These are phyloP conservation scores for Penicillium sumatraense DNA, from an alignment of 2,329 filamentous ascomycete species.

Conservation along the genomic window DNA sequence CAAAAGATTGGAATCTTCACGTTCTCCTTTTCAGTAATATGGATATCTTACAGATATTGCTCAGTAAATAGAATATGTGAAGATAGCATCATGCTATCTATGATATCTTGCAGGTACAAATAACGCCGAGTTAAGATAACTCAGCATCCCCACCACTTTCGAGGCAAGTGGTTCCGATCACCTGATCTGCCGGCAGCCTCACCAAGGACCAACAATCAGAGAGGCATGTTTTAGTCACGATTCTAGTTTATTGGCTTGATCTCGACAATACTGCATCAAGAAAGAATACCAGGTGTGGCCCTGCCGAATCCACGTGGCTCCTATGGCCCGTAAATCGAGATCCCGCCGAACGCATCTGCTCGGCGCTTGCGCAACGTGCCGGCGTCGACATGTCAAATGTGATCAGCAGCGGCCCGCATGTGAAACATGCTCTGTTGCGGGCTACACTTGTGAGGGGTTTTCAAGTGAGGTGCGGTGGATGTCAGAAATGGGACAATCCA, in stretches of 20 bases:
- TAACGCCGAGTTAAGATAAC: no score
- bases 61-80: no score
- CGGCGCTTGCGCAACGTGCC: constrained; percentile 7
- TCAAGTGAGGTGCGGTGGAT: not conserved
- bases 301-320: not conserved
- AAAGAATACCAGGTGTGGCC: no score
- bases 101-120: no score
- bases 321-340: not conserved
- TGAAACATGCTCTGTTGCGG: not conserved
- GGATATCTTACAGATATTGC: no score
- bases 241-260: not conserved
- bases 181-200: no score
- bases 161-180: not conserved
- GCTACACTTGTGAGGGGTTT: constrained; percentile 2
- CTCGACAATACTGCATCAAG: no score
- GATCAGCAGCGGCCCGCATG: constrained; percentile 7
- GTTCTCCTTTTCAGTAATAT: no score
- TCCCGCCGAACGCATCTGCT: constrained; percentile 3
- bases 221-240: not conserved
- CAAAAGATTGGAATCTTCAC: no score
- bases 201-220: no score
- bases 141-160: no score
- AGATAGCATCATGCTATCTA: no score
- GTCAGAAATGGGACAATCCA: not conserved
- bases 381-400: constrained; percentile 10